Base-by-base conservation (phyloP, 2,329 filamentous ascomycete genomes). In the Venturia oleaginea region DNA sequence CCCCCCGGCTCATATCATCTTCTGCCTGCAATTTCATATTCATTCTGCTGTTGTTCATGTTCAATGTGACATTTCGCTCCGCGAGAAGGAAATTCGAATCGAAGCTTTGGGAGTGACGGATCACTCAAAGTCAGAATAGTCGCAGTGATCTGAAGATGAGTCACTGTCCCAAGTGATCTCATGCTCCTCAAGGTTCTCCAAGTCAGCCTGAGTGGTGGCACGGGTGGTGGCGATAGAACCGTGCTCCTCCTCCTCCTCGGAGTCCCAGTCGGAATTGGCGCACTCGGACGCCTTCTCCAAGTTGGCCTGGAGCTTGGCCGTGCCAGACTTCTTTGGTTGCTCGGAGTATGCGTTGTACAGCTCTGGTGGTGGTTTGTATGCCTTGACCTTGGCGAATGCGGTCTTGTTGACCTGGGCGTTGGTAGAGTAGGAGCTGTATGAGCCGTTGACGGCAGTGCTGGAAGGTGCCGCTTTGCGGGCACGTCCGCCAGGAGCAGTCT, bases 361-460 rank as follows among this genome's bases (percentile, higher is more conserved):
- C 5, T 54, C 48, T 32, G 60, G 30, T 43, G 22, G 24, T 66
- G 71, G 63, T 71, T 74, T 72, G 64, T 68, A 72, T 30, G 72
- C 71, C 19, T 64, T 67, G 64, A 75, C 70, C 67, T 72, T 75
- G 15, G 73, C 70, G 66, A 69, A 75, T 3, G 66, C 68, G 24
- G 64, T 68, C 30, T 67, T 67, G 19, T 64, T 65, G 22, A 62
- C 15, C n/a, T 57, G 66, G 15, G 61, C 64, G 30, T 68, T 66
- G 13, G 71, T 71, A 15, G 66, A 69, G 64, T 73, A 72, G 30
- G 69, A 71, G 57, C 63, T 17, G 54, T 22, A 19, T 10, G 38
- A 37, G 24, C 46, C 46, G 11, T 17, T 54, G 46, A 15, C 46
- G 1, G 13, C 38, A 17, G 61, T 37, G 32, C 61, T 51, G 40